phyloP scores from a whole-genome alignment of 2,329 filamentous ascomycete species.

The Aureobasidium sp. region DNA sequence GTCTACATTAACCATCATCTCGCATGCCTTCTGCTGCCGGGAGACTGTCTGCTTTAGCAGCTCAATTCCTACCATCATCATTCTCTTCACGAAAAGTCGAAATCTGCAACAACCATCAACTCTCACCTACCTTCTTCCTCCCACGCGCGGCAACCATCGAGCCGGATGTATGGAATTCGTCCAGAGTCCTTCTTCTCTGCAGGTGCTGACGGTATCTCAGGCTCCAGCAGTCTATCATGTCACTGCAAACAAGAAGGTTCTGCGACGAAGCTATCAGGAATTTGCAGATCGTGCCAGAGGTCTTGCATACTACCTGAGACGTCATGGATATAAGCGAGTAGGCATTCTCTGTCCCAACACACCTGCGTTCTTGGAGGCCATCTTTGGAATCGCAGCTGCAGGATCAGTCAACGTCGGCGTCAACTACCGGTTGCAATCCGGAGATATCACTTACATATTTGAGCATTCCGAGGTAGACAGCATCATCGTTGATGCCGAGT shows the following conservation, averaged over 20 bases:
- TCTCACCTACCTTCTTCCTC: constrained; percentile 82
- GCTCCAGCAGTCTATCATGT: constrained; percentile 79
- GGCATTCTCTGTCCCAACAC: constrained; percentile 89
- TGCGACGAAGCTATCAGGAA: constrained; percentile 71
- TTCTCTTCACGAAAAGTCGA: constrained; percentile 19
- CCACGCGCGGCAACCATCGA: constrained; percentile 82
- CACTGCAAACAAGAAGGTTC: constrained; percentile 63
- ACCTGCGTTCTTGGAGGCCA: constrained; percentile 82
- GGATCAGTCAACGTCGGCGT: constrained; percentile 68
- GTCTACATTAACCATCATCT: neutral
- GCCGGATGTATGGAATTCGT: constrained; percentile 50
- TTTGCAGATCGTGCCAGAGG: constrained; percentile 80
- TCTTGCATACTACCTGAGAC: constrained; percentile 77
- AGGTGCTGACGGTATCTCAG: constrained; percentile 25
- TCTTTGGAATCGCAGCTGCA: constrained; percentile 78
- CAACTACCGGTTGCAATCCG: constrained; percentile 68
- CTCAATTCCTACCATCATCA: constrained; percentile 32
- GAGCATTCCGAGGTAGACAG: constrained; percentile 76
- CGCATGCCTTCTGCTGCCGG: constrained; percentile 56
- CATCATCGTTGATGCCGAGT: constrained; percentile 83
- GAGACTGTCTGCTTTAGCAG: constrained; percentile 49
- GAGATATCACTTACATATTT: constrained; percentile 88
- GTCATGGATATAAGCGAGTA: constrained; percentile 64
- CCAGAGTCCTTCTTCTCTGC: constrained; percentile 16
- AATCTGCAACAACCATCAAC: constrained; percentile 57